Base-by-base conservation (phyloP, 768 basidiomycete species). In the Boletus fagicola region DNA sequence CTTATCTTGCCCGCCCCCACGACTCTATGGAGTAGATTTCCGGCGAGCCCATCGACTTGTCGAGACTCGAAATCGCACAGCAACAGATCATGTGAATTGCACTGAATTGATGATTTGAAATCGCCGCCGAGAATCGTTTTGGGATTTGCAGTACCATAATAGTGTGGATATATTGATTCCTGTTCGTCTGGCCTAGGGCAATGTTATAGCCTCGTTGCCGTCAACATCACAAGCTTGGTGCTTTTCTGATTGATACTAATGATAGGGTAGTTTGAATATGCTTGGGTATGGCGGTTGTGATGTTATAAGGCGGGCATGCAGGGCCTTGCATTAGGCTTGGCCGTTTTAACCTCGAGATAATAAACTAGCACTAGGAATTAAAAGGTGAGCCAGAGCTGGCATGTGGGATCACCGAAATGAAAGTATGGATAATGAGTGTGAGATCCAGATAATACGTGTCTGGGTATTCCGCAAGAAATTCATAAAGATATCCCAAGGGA, bases 371-470 rank as follows among this genome's bases (percentile, higher is more conserved):
- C 22, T 56, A 57, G 8, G 48, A 43, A 18, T 53, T 56, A 55
- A 33, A 39, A 48, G 18, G 46, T 26, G 31, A 30, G n/a, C 24
- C 39, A 57, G 22, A 20, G 16, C 31, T 44, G 43, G 20, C 38
- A 18, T 35, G 48, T 53, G 42, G 42, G 18, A 53, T 22, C 49
- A 45, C 53, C 49, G 51, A 53, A 59, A 60, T 49, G 52, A 58
- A 35, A 36, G 54, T 35, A 57, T 9, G 48, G 66, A 59, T 35
- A 68, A 59, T 30, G 58, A 60, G 36, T 33, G 57, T 65, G 61
- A 16, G 56, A 54, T 53, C 40, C 38, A 45, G 49, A 56, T 42
- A 12, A 33, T 38, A 40, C 43, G 46, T 54, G 42, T 44, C 49
- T 47, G 48, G 48, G 36, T 26, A 42, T 33, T 51, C 44, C 42